Evolutionary conservation across 2,329 filamentous ascomycete genomes (phyloP).

Genomic region (Diplodia corticola): DNA sequence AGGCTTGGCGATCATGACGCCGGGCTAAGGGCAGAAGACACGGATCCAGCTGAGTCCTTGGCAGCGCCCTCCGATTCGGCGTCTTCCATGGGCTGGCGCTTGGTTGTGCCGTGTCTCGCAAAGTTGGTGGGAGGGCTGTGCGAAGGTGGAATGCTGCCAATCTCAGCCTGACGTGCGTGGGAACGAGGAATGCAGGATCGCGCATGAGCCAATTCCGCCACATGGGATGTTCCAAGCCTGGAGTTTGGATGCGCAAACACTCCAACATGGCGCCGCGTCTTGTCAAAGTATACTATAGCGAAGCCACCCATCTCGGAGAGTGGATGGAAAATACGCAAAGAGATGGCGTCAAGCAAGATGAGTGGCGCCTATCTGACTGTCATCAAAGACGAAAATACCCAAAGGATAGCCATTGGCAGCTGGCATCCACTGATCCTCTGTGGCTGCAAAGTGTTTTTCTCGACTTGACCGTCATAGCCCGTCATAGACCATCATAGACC

Average conservation of each 20-base stretch:
- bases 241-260: background rate
- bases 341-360: too few relatives aligned
- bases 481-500: too few relatives aligned
- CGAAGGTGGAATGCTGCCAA: constrained; percentile 12
- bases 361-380: background rate
- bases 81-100: background rate
- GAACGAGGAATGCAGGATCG: constrained; percentile 9
- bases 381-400: background rate
- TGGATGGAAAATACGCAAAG: too few relatives aligned
- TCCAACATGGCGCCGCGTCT: background rate
- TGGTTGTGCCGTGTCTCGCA: background rate
- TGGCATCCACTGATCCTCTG: background rate
- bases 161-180: background rate
- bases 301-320: too few relatives aligned
- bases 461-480: background rate
- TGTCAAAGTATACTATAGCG: too few relatives aligned
- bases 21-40: background rate
- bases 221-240: background rate
- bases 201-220: background rate
- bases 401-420: background rate
- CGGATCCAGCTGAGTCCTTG: background rate
- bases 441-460: background rate
- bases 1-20: background rate
- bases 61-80: background rate
- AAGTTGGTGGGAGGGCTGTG: background rate